Evolutionary conservation across 768 basidiomycete genomes (phyloP).

Genomic region (Panellus pusillus): DNA sequence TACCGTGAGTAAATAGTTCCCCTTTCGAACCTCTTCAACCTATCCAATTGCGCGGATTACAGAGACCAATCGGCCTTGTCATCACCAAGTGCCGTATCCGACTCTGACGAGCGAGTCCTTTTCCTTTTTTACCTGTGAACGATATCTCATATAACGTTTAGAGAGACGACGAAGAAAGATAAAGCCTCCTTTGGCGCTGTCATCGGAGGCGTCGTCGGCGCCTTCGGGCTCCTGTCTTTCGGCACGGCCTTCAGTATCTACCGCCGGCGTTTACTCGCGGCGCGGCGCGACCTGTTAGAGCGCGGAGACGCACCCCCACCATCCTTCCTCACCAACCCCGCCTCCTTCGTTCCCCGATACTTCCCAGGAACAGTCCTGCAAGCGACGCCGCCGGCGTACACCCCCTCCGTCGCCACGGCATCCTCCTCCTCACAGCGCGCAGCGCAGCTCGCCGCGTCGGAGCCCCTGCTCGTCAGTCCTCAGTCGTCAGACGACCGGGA

Average conservation of each 20-base stretch:
- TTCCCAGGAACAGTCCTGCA: slow-evolving; percentile 52
- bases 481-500: too few relatives aligned
- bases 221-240: slow-evolving; percentile 46
- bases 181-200: slow-evolving; percentile 53
- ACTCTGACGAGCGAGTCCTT: background rate
- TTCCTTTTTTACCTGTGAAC: too few relatives aligned
- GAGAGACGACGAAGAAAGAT: background rate
- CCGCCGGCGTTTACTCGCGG: slow-evolving; percentile 42
- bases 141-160: background rate
- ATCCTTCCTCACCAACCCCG: slow-evolving; percentile 41
- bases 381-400: slow-evolving; percentile 40
- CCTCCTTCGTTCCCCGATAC: slow-evolving; percentile 54
- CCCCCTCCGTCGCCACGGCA: slow-evolving; percentile 26
- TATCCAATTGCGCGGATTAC: background rate
- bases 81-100: background rate
- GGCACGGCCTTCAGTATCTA: slow-evolving; percentile 54
- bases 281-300: slow-evolving; percentile 40
- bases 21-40: background rate
- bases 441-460: background rate
- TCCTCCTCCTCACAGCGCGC: slow-evolving; percentile 15
- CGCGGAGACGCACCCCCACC: slow-evolving; percentile 17
- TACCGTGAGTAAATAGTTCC: background rate
- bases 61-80: background rate
- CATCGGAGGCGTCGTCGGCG: slow-evolving; percentile 51
- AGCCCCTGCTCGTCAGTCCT: background rate